A percentile compares a stretch with the other conserved stretches of the same genome.
Evolutionary conservation across 2,329 filamentous ascomycete genomes (phyloP).

Genomic region (Ilyonectria destructans): DNA sequence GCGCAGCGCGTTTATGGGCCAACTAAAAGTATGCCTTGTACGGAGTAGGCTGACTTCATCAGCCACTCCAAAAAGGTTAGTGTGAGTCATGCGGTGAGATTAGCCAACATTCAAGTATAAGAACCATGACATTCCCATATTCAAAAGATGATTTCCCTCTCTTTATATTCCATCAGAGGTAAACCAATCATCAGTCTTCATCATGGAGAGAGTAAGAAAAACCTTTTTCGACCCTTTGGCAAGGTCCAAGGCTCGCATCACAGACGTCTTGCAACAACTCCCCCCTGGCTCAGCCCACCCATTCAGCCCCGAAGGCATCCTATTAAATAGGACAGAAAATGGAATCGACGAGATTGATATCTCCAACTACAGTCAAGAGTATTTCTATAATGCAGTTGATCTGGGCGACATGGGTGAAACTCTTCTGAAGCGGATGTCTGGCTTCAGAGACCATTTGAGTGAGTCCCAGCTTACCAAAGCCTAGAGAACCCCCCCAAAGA

Average conservation of each 20-base stretch:
- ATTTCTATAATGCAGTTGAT: conserved; percentile 41
- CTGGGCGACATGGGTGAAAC: conserved; percentile 41
- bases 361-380: conserved; percentile 32
- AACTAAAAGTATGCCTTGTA: background rate
- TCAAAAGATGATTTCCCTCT: background rate
- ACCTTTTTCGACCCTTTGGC: conserved; percentile 39
- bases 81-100: conserved; percentile 1
- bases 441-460: conserved; percentile 25
- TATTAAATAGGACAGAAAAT: conserved; percentile 29
- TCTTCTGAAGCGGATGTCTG: conserved; percentile 35
- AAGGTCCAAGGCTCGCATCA: conserved; percentile 33
- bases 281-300: conserved; percentile 38
- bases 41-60: background rate
- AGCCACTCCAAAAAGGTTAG: background rate
- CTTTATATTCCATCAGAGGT: background rate
- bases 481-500: background rate
- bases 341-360: conserved; percentile 39
- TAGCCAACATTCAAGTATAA: background rate
- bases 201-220: conserved; percentile 38
- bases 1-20: background rate
- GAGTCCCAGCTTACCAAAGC: background rate
- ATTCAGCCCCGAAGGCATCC: conserved; percentile 36
- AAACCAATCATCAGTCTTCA: background rate
- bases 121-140: conserved; percentile 1
- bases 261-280: conserved; percentile 32